These are phyloP conservation scores for Castanea sativa DNA, from an alignment of 306 rosid genomes.

Conservation along the genomic window DNA sequence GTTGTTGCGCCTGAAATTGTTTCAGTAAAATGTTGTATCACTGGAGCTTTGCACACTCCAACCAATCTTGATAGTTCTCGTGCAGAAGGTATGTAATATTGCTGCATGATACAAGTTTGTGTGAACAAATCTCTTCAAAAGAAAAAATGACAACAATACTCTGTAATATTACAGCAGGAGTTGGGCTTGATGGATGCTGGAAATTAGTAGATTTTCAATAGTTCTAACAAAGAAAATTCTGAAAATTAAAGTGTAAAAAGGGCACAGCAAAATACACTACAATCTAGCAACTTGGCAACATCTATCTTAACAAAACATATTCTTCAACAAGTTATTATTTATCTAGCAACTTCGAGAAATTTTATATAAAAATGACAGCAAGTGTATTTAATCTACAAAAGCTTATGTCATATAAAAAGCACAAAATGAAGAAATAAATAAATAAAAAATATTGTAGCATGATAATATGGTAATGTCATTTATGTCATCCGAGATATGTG, in stretches of 20 bases:
- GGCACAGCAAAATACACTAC: not conserved
- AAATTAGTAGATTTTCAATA: not conserved
- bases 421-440: not conserved
- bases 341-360: not conserved
- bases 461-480: not conserved
- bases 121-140: not conserved
- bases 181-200: not conserved
- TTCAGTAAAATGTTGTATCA: too few species aligned
- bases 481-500: not conserved
- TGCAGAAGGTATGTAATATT: slow-evolving; percentile 41
- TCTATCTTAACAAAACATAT: not conserved
- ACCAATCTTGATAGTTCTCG: too few species aligned
- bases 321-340: not conserved
- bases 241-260: not conserved
- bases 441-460: too few species aligned
- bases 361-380: not conserved
- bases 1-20: too few species aligned
- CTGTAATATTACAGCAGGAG: not conserved
- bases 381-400: not conserved
- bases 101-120: slow-evolving; percentile 40
- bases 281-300: not conserved
- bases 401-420: not conserved
- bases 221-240: not conserved
- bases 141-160: not conserved
- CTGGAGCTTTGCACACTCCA: too few species aligned